A percentile compares a stretch with the other conserved stretches of the same genome.
phyloP scores from a whole-genome alignment of 768 basidiomycete species.

The Termitomyces heimii region DNA sequence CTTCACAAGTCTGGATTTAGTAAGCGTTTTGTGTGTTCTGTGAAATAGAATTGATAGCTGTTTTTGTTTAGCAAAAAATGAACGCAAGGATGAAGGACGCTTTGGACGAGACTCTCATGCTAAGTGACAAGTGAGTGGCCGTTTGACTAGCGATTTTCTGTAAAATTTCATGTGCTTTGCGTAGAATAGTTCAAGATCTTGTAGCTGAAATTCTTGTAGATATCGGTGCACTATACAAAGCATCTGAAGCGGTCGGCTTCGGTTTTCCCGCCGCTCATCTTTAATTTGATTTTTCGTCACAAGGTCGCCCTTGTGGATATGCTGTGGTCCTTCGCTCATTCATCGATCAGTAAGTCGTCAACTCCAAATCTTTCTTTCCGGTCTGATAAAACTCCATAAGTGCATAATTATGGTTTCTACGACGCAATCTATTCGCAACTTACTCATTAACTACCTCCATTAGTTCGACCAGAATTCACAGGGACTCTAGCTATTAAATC shows the following conservation, averaged over 20 bases:
- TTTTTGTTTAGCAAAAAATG: slow-evolving; percentile 64
- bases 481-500: slow-evolving; percentile 85
- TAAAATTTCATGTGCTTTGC: not conserved
- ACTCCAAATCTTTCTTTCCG: not conserved
- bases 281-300: not conserved
- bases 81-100: slow-evolving; percentile 89
- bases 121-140: slow-evolving; percentile 67
- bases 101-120: slow-evolving; percentile 79
- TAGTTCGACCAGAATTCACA: slow-evolving; percentile 90
- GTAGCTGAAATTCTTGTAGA: slow-evolving; percentile 62
- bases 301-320: slow-evolving; percentile 88
- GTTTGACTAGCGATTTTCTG: not conserved
- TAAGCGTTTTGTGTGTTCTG: slow-evolving; percentile 25
- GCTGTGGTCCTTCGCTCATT: slow-evolving; percentile 83
- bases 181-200: slow-evolving; percentile 76
- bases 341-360: slow-evolving; percentile 61
- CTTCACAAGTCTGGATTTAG: slow-evolving; percentile 81
- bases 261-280: not conserved
- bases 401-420: slow-evolving; percentile 40
- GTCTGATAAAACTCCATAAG: slow-evolving; percentile 18
- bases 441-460: not conserved
- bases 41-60: not conserved
- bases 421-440: not conserved
- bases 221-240: slow-evolving; percentile 81
- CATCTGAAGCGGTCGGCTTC: slow-evolving; percentile 76